These are phyloP conservation scores for Dendrobium chrysotoxum DNA, from an alignment of 106 monocot species.

Conservation along the genomic window DNA sequence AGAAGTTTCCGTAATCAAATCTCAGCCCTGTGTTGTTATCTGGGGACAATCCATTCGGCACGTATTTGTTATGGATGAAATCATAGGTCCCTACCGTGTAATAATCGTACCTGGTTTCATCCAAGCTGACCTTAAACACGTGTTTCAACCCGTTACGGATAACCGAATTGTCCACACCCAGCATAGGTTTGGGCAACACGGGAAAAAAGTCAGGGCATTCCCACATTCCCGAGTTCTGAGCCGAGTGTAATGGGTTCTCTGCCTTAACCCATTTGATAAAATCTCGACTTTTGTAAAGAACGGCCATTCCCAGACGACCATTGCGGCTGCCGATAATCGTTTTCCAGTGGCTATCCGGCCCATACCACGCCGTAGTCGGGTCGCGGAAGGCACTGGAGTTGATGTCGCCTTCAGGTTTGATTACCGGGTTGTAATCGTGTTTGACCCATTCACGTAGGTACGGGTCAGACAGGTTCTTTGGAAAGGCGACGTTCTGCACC, in stretches of 20 bases:
- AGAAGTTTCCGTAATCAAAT: slow-evolving; percentile 75
- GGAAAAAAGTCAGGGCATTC: slow-evolving; percentile 91
- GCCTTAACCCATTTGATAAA: slow-evolving; percentile 46
- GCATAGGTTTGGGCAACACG: slow-evolving; percentile 17
- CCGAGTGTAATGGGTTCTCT: slow-evolving; percentile 46
- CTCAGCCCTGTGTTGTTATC: slow-evolving; percentile 55
- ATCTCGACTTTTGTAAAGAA: slow-evolving; percentile 61
- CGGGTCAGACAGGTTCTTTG: slow-evolving; percentile 69
- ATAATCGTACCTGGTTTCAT: slow-evolving; percentile 48
- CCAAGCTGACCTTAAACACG: slow-evolving; percentile 77
- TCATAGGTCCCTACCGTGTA: slow-evolving; percentile 73
- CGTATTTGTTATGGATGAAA: slow-evolving; percentile 21
- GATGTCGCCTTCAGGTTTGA: slow-evolving; percentile 22
- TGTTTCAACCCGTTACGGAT: slow-evolving; percentile 20
- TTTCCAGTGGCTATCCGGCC: slow-evolving; percentile 37
- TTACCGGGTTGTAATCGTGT: slow-evolving; percentile 78
- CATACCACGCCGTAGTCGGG: slow-evolving; percentile 78
- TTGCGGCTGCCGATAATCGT: slow-evolving; percentile 32
- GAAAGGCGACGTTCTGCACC: slow-evolving; percentile 80
- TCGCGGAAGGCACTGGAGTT: slow-evolving; percentile 43
- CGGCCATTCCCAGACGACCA: slow-evolving; percentile 17
- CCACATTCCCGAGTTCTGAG: slow-evolving; percentile 52
- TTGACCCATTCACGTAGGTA: slow-evolving; percentile 73
- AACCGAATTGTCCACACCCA: slow-evolving; percentile 26
- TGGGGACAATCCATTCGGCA: slow-evolving; percentile 32